Evolutionary conservation across 345 rosid species (phyloP).

Genomic region (thale cress (Arabidopsis thaliana)): DNA sequence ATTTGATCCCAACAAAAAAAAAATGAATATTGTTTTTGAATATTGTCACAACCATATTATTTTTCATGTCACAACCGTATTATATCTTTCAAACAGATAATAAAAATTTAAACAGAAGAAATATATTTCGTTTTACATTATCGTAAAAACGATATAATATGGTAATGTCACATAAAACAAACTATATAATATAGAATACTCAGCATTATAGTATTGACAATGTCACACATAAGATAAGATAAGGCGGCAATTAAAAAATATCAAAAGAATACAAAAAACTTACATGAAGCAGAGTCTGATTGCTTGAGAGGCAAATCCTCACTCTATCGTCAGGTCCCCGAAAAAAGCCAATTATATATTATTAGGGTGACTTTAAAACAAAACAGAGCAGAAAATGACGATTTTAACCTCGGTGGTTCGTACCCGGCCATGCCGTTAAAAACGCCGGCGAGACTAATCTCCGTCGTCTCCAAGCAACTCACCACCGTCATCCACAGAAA

Average conservation of each 20-base stretch:
- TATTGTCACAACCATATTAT: no score
- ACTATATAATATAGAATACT: not conserved
- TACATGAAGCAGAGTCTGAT: constrained; percentile 40
- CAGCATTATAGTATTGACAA: not conserved
- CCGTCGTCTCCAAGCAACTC: constrained; percentile 62
- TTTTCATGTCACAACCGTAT: no score
- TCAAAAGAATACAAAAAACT: constrained; percentile 28
- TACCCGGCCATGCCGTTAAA: constrained; percentile 60
- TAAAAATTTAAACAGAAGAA: no score
- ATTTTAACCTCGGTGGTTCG: constrained; percentile 28
- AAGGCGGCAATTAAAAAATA: not conserved
- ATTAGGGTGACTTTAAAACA: not conserved
- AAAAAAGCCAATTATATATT: constrained; percentile 12
- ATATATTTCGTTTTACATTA: no score
- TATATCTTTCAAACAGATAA: no score
- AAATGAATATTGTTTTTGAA: no score
- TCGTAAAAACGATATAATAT: no score
- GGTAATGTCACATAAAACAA: no score
- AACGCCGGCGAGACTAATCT: constrained; percentile 51
- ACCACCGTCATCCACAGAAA: constrained; percentile 63
- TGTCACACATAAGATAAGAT: constrained; percentile 26
- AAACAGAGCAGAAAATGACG: not conserved
- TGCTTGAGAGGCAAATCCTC: constrained; percentile 39
- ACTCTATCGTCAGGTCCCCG: constrained; percentile 45
- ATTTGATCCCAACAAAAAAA: not conserved